These are phyloP conservation scores for Picea glauca DNA, from an alignment of 75 land plant genomes.

Conservation along the genomic window DNA sequence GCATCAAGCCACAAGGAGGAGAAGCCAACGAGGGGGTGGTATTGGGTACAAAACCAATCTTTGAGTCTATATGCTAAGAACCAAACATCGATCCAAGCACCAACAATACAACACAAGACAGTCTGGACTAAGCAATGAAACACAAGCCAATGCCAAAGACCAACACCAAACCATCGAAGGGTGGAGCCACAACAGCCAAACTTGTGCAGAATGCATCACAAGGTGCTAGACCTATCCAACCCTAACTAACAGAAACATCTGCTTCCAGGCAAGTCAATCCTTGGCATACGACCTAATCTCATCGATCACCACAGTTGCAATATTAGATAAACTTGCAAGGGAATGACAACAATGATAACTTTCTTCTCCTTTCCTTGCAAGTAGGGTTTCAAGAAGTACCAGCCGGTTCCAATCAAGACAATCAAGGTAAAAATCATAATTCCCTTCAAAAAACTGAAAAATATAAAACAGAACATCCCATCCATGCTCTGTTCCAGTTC, in stretches of 20 bases:
- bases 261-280: slow-evolving; percentile 76
- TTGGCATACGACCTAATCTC: slow-evolving; percentile 66
- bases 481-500: slow-evolving; percentile 67
- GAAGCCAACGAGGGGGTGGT: too few relatives aligned
- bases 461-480: slow-evolving; percentile 85
- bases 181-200: too few relatives aligned
- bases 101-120: too few relatives aligned
- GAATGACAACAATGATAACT: slow-evolving; percentile 80
- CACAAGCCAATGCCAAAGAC: too few relatives aligned
- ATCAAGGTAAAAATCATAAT: slow-evolving; percentile 70
- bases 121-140: too few relatives aligned
- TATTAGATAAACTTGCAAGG: slow-evolving; percentile 73
- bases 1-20: too few relatives aligned
- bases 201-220: too few relatives aligned
- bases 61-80: too few relatives aligned
- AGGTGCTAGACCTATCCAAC: too few relatives aligned
- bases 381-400: slow-evolving; percentile 79
- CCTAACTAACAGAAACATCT: slow-evolving; percentile 71
- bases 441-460: slow-evolving; percentile 63
- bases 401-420: slow-evolving; percentile 79
- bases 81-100: too few relatives aligned
- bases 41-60: too few relatives aligned
- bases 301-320: slow-evolving; percentile 64
- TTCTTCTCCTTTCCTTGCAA: slow-evolving; percentile 83
- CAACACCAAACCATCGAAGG: too few relatives aligned